Percentiles rank a stretch among this genome's conserved stretches.
Evolutionary conservation across 805 yeast genomes (phyloP).

Genomic region (Blastobotrys peoriensis): DNA sequence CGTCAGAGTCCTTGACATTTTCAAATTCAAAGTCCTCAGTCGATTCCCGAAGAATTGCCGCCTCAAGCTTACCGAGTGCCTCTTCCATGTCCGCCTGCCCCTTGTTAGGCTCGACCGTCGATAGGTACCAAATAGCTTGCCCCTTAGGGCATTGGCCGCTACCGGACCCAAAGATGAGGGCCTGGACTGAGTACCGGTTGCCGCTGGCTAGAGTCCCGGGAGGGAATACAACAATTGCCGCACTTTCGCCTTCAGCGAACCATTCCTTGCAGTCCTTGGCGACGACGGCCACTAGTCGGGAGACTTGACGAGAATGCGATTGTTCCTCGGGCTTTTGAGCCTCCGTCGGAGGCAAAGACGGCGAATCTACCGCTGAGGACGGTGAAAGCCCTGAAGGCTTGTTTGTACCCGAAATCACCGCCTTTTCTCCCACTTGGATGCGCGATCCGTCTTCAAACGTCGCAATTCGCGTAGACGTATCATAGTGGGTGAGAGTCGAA

Average conservation of each 20-base stretch:
- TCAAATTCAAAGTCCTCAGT: constrained; percentile 51
- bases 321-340: constrained; percentile 14
- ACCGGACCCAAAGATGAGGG: constrained; percentile 78
- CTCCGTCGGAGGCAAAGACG: constrained; percentile 26
- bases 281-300: constrained; percentile 76
- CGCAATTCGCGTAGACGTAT: constrained; percentile 62
- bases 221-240: constrained; percentile 89
- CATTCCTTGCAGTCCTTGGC: constrained; percentile 85
- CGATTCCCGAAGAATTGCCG: constrained; percentile 73
- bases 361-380: constrained; percentile 12
- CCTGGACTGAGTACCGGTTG: constrained; percentile 76
- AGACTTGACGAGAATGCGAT: constrained; percentile 35
- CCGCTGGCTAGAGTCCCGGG: constrained; percentile 63
- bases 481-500: constrained; percentile 58
- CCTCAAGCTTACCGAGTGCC: constrained; percentile 76
- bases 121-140: constrained; percentile 85
- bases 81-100: constrained; percentile 75
- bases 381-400: constrained; percentile 9
- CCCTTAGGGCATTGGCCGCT: constrained; percentile 84
- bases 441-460: constrained; percentile 56
- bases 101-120: constrained; percentile 61
- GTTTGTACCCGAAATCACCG: constrained; percentile 57
- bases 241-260: constrained; percentile 79
- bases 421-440: constrained; percentile 71
- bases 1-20: constrained; percentile 50